phyloP scores from a whole-genome alignment of 2,329 filamentous ascomycete genomes.

The Calonectria hongkongensis region DNA sequence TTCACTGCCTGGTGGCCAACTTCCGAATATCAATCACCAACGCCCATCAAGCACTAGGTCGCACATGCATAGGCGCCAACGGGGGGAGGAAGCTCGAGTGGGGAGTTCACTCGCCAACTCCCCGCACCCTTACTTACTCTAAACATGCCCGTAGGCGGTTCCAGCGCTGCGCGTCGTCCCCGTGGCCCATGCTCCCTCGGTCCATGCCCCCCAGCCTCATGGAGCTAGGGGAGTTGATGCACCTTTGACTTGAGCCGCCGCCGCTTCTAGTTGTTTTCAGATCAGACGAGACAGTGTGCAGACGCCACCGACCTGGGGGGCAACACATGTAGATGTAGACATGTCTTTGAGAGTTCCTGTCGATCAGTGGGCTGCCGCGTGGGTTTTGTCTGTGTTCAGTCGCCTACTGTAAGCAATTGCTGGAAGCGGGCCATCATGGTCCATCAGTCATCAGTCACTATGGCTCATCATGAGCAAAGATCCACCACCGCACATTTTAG shows the following conservation, averaged over 20 bases:
- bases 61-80: not conserved
- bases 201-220: constrained; percentile 7
- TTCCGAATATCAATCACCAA: constrained; percentile 22
- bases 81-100: not conserved
- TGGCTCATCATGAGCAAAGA: not conserved
- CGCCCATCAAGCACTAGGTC: not conserved
- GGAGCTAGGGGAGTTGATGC: constrained; percentile 15
- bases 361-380: constrained; percentile 10
- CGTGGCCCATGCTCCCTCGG: not conserved
- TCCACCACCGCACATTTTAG: not conserved
- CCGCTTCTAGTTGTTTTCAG: too few species aligned
- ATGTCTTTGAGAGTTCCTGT: constrained; percentile 1
- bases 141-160: constrained; percentile 6
- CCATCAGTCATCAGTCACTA: too few species aligned
- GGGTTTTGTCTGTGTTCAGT: constrained; percentile 8
- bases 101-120: constrained; percentile 30
- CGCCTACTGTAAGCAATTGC: not conserved
- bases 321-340: too few species aligned
- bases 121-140: not conserved
- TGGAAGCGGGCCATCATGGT: not conserved
- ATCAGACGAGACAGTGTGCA: constrained; percentile 8
- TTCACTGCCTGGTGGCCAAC: not conserved
- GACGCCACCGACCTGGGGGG: not conserved
- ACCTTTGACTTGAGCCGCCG: not conserved
- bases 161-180: not conserved